These are phyloP conservation scores for Trichocladium antarcticum DNA, from an alignment of 495 filamentous ascomycete species.

Conservation along the genomic window DNA sequence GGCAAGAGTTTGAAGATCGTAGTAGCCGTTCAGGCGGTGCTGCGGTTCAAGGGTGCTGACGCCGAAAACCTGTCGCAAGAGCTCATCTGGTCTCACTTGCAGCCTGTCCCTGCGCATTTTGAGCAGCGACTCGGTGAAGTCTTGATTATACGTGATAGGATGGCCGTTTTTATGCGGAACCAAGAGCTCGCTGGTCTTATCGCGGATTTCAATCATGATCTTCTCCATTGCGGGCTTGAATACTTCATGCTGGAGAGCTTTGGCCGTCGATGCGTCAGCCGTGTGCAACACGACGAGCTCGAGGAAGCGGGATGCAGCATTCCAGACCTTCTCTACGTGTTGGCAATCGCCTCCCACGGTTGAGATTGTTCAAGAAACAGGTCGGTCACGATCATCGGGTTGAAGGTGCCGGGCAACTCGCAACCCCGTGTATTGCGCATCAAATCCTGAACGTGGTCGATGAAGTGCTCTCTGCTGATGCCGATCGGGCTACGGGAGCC, in stretches of 20 bases:
- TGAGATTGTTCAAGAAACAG: conserved; percentile 35
- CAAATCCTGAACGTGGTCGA: conserved; percentile 25
- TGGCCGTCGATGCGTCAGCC: conserved; percentile 24
- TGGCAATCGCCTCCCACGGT: conserved; percentile 28
- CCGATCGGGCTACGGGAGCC: background rate
- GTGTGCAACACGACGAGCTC: conserved; percentile 18
- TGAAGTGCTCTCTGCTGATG: conserved; percentile 19
- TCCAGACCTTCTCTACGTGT: conserved; percentile 20
- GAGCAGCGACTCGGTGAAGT: conserved; percentile 41
- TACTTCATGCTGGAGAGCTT: conserved; percentile 21
- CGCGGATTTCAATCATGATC: conserved; percentile 12
- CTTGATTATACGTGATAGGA: conserved; percentile 49
- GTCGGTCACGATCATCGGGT: conserved; percentile 37
- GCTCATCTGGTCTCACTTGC: conserved; percentile 7
- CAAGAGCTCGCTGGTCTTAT: conserved; percentile 29
- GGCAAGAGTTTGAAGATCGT: conserved; percentile 21
- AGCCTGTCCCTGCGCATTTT: conserved; percentile 25
- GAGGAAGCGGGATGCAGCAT: conserved; percentile 19
- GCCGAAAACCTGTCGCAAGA: conserved; percentile 16
- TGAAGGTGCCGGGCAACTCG: conserved; percentile 40
- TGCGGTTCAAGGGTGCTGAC: conserved; percentile 1
- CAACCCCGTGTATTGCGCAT: conserved; percentile 27
- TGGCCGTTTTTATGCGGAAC: conserved; percentile 27
- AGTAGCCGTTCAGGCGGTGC: background rate
- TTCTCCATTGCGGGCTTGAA: conserved; percentile 23